These are phyloP conservation scores for Penicillium daleae DNA, from an alignment of 495 filamentous ascomycete species.

Conservation along the genomic window DNA sequence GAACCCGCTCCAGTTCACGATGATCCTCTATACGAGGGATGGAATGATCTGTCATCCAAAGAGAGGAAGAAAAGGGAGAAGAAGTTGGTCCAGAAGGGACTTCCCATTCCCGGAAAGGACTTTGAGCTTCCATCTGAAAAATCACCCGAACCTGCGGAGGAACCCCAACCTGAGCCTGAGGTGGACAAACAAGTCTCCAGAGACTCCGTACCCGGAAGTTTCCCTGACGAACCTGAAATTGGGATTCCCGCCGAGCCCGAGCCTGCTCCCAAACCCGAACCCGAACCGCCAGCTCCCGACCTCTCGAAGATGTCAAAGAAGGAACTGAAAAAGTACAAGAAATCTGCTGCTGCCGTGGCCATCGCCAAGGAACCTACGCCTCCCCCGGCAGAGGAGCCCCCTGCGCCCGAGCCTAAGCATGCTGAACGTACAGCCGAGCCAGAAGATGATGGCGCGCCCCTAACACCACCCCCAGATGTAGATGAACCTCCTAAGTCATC, in stretches of 20 bases:
- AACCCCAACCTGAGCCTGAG: slow-evolving; percentile 25
- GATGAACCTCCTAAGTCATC: slow-evolving; percentile 45
- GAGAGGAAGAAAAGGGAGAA: slow-evolving; percentile 47
- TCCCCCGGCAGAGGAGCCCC: slow-evolving; percentile 48
- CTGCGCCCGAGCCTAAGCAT: slow-evolving; percentile 22
- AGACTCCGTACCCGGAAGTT: slow-evolving; percentile 42
- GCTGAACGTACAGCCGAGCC: slow-evolving; percentile 25
- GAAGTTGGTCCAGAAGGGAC: slow-evolving; percentile 37
- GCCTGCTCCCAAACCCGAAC: slow-evolving; percentile 31
- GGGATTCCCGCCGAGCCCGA: slow-evolving; percentile 28
- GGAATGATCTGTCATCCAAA: slow-evolving; percentile 40
- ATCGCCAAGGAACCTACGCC: slow-evolving; percentile 74
- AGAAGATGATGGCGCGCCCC: slow-evolving; percentile 40
- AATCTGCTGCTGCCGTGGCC: slow-evolving; percentile 43
- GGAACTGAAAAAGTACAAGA: slow-evolving; percentile 39
- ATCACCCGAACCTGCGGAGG: slow-evolving; percentile 11
- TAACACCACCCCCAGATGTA: slow-evolving; percentile 59
- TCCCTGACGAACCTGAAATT: slow-evolving; percentile 28
- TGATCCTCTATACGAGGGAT: slow-evolving; percentile 45
- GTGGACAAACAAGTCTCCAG: slow-evolving; percentile 27
- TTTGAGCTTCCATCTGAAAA: slow-evolving; percentile 31
- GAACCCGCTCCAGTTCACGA: slow-evolving; percentile 34
- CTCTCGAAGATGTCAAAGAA: slow-evolving; percentile 36
- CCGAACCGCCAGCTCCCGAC: slow-evolving; percentile 26
- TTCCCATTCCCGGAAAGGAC: slow-evolving; percentile 44